These are phyloP conservation scores for Wickerhamiella cacticola DNA, from an alignment of 805 yeast genomes.

Conservation along the genomic window DNA sequence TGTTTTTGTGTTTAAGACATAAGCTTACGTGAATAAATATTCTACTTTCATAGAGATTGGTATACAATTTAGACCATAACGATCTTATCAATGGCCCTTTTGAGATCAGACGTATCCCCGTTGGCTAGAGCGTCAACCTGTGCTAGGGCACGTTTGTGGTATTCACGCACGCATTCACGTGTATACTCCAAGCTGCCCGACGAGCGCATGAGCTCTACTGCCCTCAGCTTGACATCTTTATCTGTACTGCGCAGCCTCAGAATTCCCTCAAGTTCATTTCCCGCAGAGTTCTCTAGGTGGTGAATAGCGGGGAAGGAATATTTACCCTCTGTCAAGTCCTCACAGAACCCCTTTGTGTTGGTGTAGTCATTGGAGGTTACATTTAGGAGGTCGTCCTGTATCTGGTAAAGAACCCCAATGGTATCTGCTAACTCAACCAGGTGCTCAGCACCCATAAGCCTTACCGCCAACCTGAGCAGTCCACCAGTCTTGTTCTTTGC, in stretches of 20 bases:
- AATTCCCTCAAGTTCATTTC: conserved; percentile 30
- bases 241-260: conserved; percentile 43
- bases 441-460: conserved; percentile 39
- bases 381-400: conserved; percentile 74
- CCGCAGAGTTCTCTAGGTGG: conserved; percentile 32
- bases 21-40: too few relatives aligned
- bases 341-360: conserved; percentile 66
- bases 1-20: too few relatives aligned
- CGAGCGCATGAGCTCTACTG: conserved; percentile 36
- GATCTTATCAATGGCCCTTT: not conserved
- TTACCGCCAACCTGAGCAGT: conserved; percentile 59
- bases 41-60: too few relatives aligned
- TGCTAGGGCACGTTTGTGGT: conserved; percentile 22
- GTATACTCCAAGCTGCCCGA: conserved; percentile 36
- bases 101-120: not conserved
- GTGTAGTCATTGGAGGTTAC: conserved; percentile 40
- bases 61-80: conserved; percentile 5
- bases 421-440: conserved; percentile 55
- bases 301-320: conserved; percentile 78
- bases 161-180: conserved; percentile 24
- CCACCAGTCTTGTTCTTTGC: conserved; percentile 87
- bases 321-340: conserved; percentile 84
- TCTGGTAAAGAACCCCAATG: conserved; percentile 75
- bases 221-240: conserved; percentile 37
- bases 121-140: conserved; percentile 19